A percentile compares a stretch with the other conserved stretches of the same genome.
Conservation (phyloP, 2,329 filamentous ascomycete species). For the Hymenoscyphus repandus region DNA sequence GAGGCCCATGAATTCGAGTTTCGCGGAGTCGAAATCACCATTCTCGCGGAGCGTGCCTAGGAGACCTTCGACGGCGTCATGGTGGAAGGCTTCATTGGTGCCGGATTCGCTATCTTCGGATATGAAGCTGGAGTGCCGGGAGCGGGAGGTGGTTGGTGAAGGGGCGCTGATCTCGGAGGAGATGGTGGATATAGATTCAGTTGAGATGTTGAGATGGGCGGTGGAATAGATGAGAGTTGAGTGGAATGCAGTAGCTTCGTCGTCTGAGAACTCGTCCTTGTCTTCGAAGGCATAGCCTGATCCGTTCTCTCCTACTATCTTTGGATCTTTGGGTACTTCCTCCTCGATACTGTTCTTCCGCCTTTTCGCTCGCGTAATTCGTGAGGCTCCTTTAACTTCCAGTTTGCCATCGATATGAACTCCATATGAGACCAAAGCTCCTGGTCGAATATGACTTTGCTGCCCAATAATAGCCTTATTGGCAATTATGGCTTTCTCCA, state of each 20-base stretch:
- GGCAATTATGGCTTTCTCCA: conserved; percentile 72
- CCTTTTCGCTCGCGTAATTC: conserved; percentile 39
- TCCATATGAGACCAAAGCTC: conserved; percentile 74
- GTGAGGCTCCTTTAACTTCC: conserved; percentile 34
- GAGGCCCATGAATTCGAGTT: conserved; percentile 90
- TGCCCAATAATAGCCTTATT: conserved; percentile 67
- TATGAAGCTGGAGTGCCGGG: conserved; percentile 65
- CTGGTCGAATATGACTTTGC: conserved; percentile 61
- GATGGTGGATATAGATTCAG: conserved; percentile 59
- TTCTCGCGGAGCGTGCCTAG: conserved; percentile 75
- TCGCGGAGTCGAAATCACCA: conserved; percentile 73
- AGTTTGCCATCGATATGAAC: conserved; percentile 64
- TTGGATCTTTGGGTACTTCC: conserved; percentile 40
- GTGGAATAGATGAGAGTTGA: conserved; percentile 33
- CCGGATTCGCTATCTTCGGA: conserved; percentile 54
- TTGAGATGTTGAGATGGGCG: conserved; percentile 35
- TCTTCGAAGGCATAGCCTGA: conserved; percentile 61
- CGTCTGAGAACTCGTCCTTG: conserved; percentile 51
- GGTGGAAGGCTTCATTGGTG: conserved; percentile 65
- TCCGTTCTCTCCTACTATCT: conserved; percentile 52
- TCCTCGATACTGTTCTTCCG: conserved; percentile 33
- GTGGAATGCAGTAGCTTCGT: conserved; percentile 56
- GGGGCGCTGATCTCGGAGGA: conserved; percentile 47
- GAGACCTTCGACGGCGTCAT: conserved; percentile 82
- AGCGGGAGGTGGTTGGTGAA: conserved; percentile 36